A percentile compares a stretch with the other conserved stretches of the same genome.
Conservation (phyloP, 139 green algal species). For the Tetradesmus lagerheimii region DNA sequence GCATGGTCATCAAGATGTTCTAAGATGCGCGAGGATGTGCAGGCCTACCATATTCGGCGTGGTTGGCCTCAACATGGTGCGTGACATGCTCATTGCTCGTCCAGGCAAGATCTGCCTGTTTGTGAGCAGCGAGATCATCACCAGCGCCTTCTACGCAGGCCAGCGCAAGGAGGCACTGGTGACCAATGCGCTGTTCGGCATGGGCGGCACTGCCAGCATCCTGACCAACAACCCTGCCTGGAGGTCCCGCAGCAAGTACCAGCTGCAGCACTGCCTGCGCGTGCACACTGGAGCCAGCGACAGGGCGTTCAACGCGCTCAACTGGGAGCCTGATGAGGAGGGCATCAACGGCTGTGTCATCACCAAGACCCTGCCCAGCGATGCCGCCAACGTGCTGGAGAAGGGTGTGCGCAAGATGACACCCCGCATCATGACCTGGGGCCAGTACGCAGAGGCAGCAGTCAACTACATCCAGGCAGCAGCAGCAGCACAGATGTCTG, state of each 20-base stretch:
- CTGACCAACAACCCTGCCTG: conserved; percentile 77
- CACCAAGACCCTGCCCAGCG: conserved; percentile 56
- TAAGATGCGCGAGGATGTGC: conserved; percentile 78
- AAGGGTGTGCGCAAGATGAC: conserved; percentile 49
- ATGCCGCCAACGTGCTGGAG: conserved; percentile 47
- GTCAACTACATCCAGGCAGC: conserved; percentile 40
- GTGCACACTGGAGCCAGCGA: conserved; percentile 63
- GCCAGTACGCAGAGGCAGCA: conserved; percentile 47
- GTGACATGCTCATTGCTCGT: conserved; percentile 57
- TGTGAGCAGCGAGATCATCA: conserved; percentile 47
- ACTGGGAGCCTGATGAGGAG: conserved; percentile 52
- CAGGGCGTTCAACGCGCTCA: conserved; percentile 51
- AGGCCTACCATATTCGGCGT: conserved; percentile 82
- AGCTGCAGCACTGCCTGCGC: conserved; percentile 56
- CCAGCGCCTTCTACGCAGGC: conserved; percentile 49
- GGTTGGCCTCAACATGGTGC: conserved; percentile 79
- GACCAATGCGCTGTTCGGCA: conserved; percentile 66
- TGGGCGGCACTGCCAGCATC: conserved; percentile 65
- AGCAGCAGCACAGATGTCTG: neutral
- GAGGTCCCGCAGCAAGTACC: conserved; percentile 62
- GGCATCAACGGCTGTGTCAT: conserved; percentile 52
- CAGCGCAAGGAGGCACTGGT: conserved; percentile 61
- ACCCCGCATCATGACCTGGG: conserved; percentile 57
- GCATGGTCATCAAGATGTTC: conserved; percentile 83
- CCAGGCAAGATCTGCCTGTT: conserved; percentile 50